phyloP scores from a whole-genome alignment of 495 filamentous ascomycete genomes.

The Lophium mytilinum region DNA sequence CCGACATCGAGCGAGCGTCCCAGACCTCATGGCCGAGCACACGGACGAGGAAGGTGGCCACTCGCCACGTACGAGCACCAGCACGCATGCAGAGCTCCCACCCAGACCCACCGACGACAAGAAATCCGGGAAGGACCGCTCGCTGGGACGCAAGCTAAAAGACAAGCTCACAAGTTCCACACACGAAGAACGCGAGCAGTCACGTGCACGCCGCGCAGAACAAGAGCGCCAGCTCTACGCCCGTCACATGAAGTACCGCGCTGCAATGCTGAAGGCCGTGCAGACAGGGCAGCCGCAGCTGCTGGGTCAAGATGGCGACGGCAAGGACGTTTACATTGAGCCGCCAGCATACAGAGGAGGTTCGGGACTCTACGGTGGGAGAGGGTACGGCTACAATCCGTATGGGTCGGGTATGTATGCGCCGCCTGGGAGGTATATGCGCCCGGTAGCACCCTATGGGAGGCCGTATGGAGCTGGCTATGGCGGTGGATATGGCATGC shows the following conservation, averaged over 20 bases:
- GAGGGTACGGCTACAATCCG: conserved; percentile 36
- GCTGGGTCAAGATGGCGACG: conserved; percentile 38
- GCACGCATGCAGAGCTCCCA: conserved; percentile 7
- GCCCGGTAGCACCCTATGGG: conserved; percentile 37
- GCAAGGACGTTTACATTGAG: conserved; percentile 42
- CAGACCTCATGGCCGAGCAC: conserved; percentile 37
- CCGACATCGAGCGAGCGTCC: conserved; percentile 27
- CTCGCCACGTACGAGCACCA: neutral
- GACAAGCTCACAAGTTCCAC: conserved; percentile 40
- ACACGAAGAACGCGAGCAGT: conserved; percentile 37
- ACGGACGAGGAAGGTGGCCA: conserved; percentile 36
- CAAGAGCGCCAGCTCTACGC: conserved; percentile 35
- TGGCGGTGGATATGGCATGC: conserved; percentile 38
- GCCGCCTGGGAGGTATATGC: conserved; percentile 38
- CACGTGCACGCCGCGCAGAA: conserved; percentile 34
- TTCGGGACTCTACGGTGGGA: conserved; percentile 13
- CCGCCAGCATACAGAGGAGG: conserved; percentile 26
- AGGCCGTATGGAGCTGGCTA: conserved; percentile 39
- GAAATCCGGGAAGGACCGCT: conserved; percentile 22
- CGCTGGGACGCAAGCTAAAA: conserved; percentile 41
- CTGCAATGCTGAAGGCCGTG: conserved; percentile 36
- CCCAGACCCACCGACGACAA: conserved; percentile 3
- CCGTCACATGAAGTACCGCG: conserved; percentile 32
- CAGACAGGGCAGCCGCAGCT: conserved; percentile 42
- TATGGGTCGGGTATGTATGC: conserved; percentile 34